Base-by-base conservation (phyloP, 2,329 filamentous ascomycete genomes). In the Fusarium pseudocircinatum region DNA sequence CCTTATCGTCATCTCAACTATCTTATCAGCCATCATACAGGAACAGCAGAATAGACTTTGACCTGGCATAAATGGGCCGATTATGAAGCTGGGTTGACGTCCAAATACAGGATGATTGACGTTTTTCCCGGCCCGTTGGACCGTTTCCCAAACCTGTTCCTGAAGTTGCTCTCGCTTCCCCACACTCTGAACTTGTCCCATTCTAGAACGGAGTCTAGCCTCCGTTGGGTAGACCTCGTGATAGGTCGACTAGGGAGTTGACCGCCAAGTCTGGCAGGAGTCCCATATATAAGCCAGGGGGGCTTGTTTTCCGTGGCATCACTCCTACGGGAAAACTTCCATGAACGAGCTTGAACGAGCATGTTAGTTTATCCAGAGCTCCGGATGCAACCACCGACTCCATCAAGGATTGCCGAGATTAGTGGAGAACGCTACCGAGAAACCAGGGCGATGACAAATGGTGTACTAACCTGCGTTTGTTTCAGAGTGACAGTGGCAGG, bases 151-250 rank as follows among this genome's bases (percentile, higher is more conserved):
- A 49, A 47, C 24, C 54, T 58, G 54, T 58, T 58, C 54, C 54
- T 58, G 40, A 49, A 28, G 30, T 4, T 49, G 14, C 8, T 28
- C 18, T n/a, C 34, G 50, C 24, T 52, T 40, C 62, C 52, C 64
- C 62, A 67, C 52, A 67, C 37, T 52, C 53, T 16, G 14, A 6
- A 40, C 64, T 67, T 67, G 10, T 44, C 64, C 44, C 9, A 7
- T 67, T 67, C 44, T 10, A 67, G 64, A 44, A 67, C 64, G 64
- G 64, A 67, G 4, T 16, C 56, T 40, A 40, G 15, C 34, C 64
- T 67, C 64, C 64, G 39, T 67, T 58, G 49, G 52, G 24, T 32
- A 44, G 28, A 60, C 24, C 42, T 30, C 49, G 24, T 36, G 40
- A 60, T 46, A 24, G 44, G 62, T 24, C 37, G 50, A 37, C 54